Base-by-base conservation (phyloP, 2,329 filamentous ascomycete genomes). In the Cryphonectria carpinicola region DNA sequence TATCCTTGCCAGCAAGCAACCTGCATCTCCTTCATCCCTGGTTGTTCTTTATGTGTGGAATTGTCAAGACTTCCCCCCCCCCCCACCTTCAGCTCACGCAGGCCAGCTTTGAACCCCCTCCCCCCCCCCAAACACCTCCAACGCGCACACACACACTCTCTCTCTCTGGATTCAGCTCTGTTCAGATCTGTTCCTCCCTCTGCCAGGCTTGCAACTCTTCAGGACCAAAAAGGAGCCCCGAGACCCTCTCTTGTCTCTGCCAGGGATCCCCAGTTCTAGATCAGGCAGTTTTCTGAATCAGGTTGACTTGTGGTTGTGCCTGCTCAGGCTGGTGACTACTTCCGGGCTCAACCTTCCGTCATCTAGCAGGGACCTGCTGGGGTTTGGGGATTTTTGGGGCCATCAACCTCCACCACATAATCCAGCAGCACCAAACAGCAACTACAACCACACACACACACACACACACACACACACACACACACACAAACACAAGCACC, bases 341-440 rank as follows among this genome's bases (percentile, higher is more conserved):
- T 17, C 43, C 25, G 43, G 28, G 41, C 43, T 35, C 11, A 14
- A 52, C 63, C 63, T 65, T 65, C 63, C 63, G 63, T 65, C 63
- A 65, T 65, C 46, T 43, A 65, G 63, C 35, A 49, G 63, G 25
- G 41, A 28, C 28, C 43, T 65, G 63, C 63, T 65, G 43, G 63
- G 63, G 32, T 65, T 19, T 35, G 41, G 41, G 43, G 25, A 65
- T 52, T 65, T 65, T 52, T 46, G 63, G 41, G 63, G 41, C 52
- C 63, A 32, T 52, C 41, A 65, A 52, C 43, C 43, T 65, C 63
- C 19, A 46, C 63, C 41, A 65, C n/a, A 61, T 61, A 39, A 39
- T 39, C 43, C 63, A 46, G 19, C 43, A 65, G 10, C 63, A 28
- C 41, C 63, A 52, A 52, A 14, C 58, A 19, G 58, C 58, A 39